A percentile compares a stretch with the other conserved stretches of the same genome.
Conservation (phyloP, 169 alveolate species). For the Neospora caninum region DNA sequence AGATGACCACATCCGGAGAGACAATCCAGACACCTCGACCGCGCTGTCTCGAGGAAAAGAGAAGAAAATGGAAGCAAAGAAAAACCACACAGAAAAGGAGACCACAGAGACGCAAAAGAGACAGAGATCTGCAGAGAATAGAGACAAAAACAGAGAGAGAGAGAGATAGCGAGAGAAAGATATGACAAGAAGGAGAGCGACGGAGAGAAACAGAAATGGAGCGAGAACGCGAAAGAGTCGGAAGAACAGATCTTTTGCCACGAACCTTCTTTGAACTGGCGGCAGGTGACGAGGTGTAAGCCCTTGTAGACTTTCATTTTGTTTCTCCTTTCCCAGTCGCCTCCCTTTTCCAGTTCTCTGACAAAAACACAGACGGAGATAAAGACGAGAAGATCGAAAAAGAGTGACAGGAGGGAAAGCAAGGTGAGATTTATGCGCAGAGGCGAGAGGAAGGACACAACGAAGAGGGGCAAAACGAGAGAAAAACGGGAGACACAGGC, state of each 20-base stretch:
- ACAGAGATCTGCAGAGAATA: no score
- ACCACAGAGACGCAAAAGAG: neutral
- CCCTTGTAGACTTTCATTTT: slow-evolving; percentile 95
- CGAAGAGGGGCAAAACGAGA: no score
- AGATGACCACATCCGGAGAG: no score
- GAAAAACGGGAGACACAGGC: neutral
- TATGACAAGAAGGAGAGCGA: no score
- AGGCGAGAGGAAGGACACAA: no score
- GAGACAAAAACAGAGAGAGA: neutral
- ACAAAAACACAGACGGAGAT: neutral
- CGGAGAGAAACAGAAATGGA: neutral
- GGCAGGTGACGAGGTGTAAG: slow-evolving; percentile 49
- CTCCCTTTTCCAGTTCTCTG: slow-evolving; percentile 93
- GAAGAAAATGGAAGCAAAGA: slow-evolving; percentile 72
- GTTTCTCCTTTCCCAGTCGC: slow-evolving; percentile 98
- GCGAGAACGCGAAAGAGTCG: neutral
- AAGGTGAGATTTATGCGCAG: no score
- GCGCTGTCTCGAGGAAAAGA: neutral
- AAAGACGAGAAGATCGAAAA: neutral
- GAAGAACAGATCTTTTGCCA: no score
- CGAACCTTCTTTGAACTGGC: slow-evolving; percentile 60
- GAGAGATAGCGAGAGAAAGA: neutral
- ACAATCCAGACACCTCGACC: no score
- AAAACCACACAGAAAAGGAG: neutral
- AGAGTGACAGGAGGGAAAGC: neutral